These are phyloP conservation scores for Coemansia sp. DNA, from an alignment of 192 early-diverging fungal species.

Conservation along the genomic window DNA sequence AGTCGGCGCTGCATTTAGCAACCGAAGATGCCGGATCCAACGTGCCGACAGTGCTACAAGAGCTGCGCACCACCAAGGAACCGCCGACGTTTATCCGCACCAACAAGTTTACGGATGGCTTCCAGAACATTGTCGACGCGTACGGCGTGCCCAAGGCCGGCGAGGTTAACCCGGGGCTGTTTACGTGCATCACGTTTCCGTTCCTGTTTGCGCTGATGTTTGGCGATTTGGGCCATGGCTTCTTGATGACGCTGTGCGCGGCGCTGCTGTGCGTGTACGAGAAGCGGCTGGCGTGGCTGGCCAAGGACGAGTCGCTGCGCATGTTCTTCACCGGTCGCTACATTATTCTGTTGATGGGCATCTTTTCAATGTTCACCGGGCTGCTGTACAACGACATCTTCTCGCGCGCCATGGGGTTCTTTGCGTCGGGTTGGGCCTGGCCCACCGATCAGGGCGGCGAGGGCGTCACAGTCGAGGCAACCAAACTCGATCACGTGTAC, in stretches of 20 bases:
- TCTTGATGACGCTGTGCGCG: slow-evolving; percentile 75
- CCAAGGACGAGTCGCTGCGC: slow-evolving; percentile 70
- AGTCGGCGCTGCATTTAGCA: slow-evolving; percentile 78
- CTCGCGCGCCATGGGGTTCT: slow-evolving; percentile 71
- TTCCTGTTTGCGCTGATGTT: slow-evolving; percentile 99
- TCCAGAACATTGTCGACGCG: slow-evolving; percentile 96
- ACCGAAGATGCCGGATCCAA: slow-evolving; percentile 85
- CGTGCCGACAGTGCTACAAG: slow-evolving; percentile 83
- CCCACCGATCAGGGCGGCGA: slow-evolving; percentile 55
- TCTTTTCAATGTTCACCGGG: slow-evolving; percentile 97
- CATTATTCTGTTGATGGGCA: slow-evolving; percentile 95
- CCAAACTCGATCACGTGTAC: slow-evolving; percentile 63
- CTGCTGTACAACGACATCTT: slow-evolving; percentile 98
- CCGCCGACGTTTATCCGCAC: slow-evolving; percentile 93
- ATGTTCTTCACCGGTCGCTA: slow-evolving; percentile 96
- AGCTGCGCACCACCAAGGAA: slow-evolving; percentile 76
- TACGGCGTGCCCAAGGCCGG: slow-evolving; percentile 95
- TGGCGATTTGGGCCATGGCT: slow-evolving; percentile 96
- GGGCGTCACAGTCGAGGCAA: slow-evolving; percentile 57
- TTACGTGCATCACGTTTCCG: slow-evolving; percentile 96
- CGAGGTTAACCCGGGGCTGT: slow-evolving; percentile 98
- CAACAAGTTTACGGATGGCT: slow-evolving; percentile 95
- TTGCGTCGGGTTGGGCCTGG: slow-evolving; percentile 76
- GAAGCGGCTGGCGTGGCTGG: slow-evolving; percentile 67
- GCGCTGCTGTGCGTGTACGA: slow-evolving; percentile 77